A percentile compares a stretch with the other conserved stretches of the same genome.
Conservation (phyloP, 768 basidiomycete genomes). For the Sarcodon aspratus region DNA sequence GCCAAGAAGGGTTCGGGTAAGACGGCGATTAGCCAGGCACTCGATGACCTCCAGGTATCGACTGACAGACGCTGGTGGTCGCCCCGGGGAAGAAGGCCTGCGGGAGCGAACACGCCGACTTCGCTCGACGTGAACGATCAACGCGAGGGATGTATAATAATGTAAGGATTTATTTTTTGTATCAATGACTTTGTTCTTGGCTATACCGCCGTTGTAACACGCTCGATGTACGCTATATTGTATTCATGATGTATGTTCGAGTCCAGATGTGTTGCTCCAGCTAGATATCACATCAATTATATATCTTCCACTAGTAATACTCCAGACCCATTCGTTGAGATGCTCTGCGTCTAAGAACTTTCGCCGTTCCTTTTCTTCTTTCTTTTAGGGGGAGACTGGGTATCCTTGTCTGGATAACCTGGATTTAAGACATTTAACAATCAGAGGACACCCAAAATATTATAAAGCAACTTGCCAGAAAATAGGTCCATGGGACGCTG, state of each 20-base stretch:
- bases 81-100: conserved; percentile 34
- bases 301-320: no score
- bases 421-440: conserved; percentile 10
- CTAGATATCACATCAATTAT: no score
- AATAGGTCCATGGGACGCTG: conserved; percentile 54
- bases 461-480: conserved; percentile 33
- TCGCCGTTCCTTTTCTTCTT: no score
- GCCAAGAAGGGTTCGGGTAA: conserved; percentile 26
- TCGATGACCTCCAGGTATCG: no score
- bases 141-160: conserved; percentile 57
- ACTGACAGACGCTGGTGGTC: conserved; percentile 35
- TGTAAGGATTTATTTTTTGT: conserved; percentile 32
- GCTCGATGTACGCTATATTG: no score
- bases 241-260: no score
- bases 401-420: conserved; percentile 15
- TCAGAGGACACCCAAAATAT: conserved; percentile 2
- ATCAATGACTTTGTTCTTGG: neutral
- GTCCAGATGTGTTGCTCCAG: no score
- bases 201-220: no score
- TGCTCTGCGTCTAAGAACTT: no score
- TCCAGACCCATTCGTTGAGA: no score
- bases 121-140: conserved; percentile 24
- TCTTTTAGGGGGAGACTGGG: neutral
- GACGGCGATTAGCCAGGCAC: conserved; percentile 19
- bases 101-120: conserved; percentile 40